Evolutionary conservation across 2,329 filamentous ascomycete genomes (phyloP).

Genomic region (Coccinonectria pachysandricola): DNA sequence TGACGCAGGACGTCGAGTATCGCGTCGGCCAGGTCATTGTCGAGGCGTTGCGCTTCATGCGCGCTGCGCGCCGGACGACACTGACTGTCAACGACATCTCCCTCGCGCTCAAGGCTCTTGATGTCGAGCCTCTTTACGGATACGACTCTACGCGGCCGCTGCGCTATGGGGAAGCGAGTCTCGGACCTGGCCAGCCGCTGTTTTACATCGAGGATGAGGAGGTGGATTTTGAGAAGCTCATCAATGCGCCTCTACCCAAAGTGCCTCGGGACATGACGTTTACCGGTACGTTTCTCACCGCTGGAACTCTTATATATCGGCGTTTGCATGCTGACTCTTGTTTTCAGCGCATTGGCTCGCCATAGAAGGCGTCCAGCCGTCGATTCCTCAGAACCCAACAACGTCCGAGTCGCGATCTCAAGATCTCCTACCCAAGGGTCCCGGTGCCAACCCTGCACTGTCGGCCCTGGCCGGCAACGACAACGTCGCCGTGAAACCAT

Average conservation of each 20-base stretch:
- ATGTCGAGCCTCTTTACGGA: constrained; percentile 91
- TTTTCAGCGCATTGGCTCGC: constrained; percentile 83
- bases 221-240: constrained; percentile 96
- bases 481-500: constrained; percentile 72
- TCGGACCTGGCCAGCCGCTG: constrained; percentile 86
- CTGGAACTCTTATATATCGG: neutral
- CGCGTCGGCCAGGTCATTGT: constrained; percentile 87
- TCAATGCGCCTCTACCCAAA: constrained; percentile 90
- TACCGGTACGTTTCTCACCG: constrained; percentile 50
- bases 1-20: constrained; percentile 92
- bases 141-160: constrained; percentile 88
- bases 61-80: constrained; percentile 74
- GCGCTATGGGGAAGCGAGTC: constrained; percentile 83
- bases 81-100: constrained; percentile 84
- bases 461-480: constrained; percentile 75
- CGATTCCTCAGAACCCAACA: constrained; percentile 92
- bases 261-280: constrained; percentile 88
- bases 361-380: constrained; percentile 92
- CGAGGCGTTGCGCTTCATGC: constrained; percentile 94
- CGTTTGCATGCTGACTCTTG: constrained; percentile 7
- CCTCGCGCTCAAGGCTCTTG: constrained; percentile 72
- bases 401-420: constrained; percentile 72
- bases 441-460: constrained; percentile 75
- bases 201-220: constrained; percentile 99
- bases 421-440: constrained; percentile 81